Base-by-base conservation (phyloP, 768 basidiomycete species). In the Pholiota molesta region DNA sequence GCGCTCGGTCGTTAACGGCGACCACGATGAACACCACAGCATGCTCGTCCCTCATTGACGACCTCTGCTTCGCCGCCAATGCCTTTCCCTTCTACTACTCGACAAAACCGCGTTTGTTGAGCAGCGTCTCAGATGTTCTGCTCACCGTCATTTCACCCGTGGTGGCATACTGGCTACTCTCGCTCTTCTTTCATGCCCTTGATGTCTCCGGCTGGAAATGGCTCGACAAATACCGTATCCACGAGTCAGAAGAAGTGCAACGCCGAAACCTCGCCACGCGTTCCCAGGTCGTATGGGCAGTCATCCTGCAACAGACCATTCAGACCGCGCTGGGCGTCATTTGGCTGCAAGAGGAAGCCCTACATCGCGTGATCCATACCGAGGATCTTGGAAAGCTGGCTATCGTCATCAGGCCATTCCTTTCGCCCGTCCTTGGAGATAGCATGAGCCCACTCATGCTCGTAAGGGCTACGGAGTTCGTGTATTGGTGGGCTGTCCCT, bases 401-500 rank as follows among this genome's bases (percentile, higher is more conserved):
- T 89, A 21, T 79, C 75, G 19, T 73, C 76, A 55, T 68, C 28
- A 53, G 62, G n/a, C 59, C 59, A 16, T 10, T 63, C 23, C 52
- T 66, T 7, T 28, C 62, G 5, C 56, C 56, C 49, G 40, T 78
- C 2, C 59, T 87, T 6, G 86, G 87, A 17, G 72, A 78, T 52
- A 68, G 78, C 42, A 67, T 71, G 0, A 81, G 74, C 73, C 62
- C 85, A 77, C 3, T 73, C 7, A 66, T 80, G 19, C 67, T 87
- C 13, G 66, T 68, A 3, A 67, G 69, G 19, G 47, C 79, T 16
- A 81, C 88, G 16, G 83, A 89, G 71, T 83, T 83, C 71, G 66
- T 88, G 17, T 99, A 99, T 73, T 99, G 97, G 97, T 99, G 95
- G 94, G 87, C 79, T 5, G 86, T 95, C 4, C 97, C 97, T 0